Base-by-base conservation (phyloP, 371 early-diverging fungal genomes). In the Astathelohania contejeani region DNA sequence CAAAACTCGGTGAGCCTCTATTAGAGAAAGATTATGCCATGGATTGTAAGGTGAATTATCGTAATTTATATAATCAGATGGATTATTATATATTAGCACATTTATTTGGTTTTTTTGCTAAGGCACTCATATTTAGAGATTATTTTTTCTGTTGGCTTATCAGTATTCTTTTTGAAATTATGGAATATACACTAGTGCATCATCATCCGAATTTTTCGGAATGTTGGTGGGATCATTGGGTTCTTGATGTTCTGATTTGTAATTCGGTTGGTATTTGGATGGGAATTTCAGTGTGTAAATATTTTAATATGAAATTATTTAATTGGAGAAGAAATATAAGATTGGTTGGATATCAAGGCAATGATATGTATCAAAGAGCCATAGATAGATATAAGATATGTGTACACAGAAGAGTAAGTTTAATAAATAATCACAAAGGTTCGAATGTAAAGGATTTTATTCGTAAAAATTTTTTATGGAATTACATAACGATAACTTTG, bases 161-260 rank as follows among this genome's bases (percentile, higher is more conserved):
- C 49, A 86, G 86, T 0, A 69, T 91, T 44, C 77, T 86, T 61
- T 91, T 91, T 69, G 92, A 91, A 71, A 71, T 90, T 28, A 78
- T 84, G 75, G 92, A 91, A 68, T 91, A 91, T 72, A 83, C 88
- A 46, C 76, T 91, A 44, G 78, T 83, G 61, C 89, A 90, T 71
- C 90, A 90, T 68, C 77, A 90, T 65, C 83, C 87, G 53, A 91
- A 91, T 72, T 91, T 91, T 77, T 84, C 85, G 29, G 92, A 91
- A 76, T 91, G 92, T 72, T 91, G 90, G 90, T 91, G 90, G 90
- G 90, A 91, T 77, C 90, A 91, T 71, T 91, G 92, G 92, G 82
- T 91, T 51, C 69, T 91, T 43, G 92, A 91, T 76, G 89, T 91
- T 2, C 68, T 89, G 12, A 35, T 82, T 3, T 88, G 90, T 69